phyloP scores from a whole-genome alignment of 2,329 filamentous ascomycete species.

The Colletotrichum camelliae region DNA sequence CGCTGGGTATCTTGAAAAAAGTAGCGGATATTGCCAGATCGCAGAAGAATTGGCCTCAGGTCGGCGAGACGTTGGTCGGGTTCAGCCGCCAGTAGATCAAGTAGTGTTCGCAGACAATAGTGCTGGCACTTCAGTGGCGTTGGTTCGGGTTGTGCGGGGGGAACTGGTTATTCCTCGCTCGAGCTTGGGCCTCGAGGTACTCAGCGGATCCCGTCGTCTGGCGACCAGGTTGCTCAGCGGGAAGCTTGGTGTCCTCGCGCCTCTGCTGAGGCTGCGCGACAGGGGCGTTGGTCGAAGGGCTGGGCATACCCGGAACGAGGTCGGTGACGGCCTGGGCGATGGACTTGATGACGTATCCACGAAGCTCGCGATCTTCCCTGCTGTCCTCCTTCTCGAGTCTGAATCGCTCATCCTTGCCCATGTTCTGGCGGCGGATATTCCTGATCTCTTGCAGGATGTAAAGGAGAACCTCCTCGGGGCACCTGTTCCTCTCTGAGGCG shows the following conservation, averaged over 20 bases:
- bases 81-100: not conserved
- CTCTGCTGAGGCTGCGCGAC: conserved; percentile 27
- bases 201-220: conserved; percentile 54
- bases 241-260: conserved; percentile 64
- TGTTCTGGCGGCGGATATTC: conserved; percentile 79
- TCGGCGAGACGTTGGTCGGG: not conserved
- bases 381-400: conserved; percentile 81
- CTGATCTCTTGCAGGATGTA: conserved; percentile 94
- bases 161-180: conserved; percentile 41
- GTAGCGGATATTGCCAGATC: conserved; percentile 14
- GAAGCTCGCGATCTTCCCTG: conserved; percentile 76
- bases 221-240: conserved; percentile 62
- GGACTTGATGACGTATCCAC: conserved; percentile 74
- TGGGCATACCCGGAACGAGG: conserved; percentile 59
- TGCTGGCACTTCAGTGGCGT: conserved; percentile 34
- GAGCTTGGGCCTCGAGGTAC: conserved; percentile 52
- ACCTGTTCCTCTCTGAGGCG: conserved; percentile 76
- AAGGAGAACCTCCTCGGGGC: conserved; percentile 87
- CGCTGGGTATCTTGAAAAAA: conserved; percentile 22
- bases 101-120: not conserved
- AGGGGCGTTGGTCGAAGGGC: conserved; percentile 27
- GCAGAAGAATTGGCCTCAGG: conserved; percentile 8
- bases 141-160: conserved; percentile 51
- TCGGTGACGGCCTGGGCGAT: conserved; percentile 77
- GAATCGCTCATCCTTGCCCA: conserved; percentile 86